Conservation (phyloP, 306 rosid genomes). For the Rosa lucieae region DNA sequence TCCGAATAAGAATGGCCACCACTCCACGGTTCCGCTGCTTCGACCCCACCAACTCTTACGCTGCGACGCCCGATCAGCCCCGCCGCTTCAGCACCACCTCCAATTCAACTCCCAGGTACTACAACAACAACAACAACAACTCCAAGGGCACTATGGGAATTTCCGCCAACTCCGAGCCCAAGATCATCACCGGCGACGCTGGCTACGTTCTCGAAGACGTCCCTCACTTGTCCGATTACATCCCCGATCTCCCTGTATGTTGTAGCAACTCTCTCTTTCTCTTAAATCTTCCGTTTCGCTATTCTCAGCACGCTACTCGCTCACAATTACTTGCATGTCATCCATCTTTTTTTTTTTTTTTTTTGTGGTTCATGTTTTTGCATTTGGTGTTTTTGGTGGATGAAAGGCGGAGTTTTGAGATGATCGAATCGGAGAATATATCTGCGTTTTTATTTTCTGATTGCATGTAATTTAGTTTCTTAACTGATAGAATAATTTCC, state of each 20-base stretch:
- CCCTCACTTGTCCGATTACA: conserved; percentile 58
- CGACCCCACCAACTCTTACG: conserved; percentile 29
- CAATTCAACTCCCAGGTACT: neutral
- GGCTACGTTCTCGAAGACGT: conserved; percentile 67
- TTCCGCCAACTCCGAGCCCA: conserved; percentile 20
- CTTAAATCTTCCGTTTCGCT: no score
- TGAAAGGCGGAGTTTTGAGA: neutral
- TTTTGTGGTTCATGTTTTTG: neutral
- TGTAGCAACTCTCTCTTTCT: neutral
- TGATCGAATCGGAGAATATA: neutral
- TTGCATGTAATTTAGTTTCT: neutral
- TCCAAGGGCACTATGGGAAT: conserved; percentile 17
- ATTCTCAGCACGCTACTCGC: no score
- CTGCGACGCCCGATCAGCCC: conserved; percentile 16
- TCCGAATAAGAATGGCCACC: conserved; percentile 9
- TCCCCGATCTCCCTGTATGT: conserved; percentile 45
- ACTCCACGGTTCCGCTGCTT: conserved; percentile 31
- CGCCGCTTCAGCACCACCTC: neutral
- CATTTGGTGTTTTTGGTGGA: neutral
- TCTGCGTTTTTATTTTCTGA: neutral
- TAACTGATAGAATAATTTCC: neutral
- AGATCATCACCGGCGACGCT: conserved; percentile 40
- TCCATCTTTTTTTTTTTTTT: neutral
- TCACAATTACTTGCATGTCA: neutral
- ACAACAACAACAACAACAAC: neutral